Evolutionary conservation across 129 eudicot genomes (phyloP), one percentile per base, ranked within the genome.

Genomic region (Kitagawia praeruptora): DNA sequence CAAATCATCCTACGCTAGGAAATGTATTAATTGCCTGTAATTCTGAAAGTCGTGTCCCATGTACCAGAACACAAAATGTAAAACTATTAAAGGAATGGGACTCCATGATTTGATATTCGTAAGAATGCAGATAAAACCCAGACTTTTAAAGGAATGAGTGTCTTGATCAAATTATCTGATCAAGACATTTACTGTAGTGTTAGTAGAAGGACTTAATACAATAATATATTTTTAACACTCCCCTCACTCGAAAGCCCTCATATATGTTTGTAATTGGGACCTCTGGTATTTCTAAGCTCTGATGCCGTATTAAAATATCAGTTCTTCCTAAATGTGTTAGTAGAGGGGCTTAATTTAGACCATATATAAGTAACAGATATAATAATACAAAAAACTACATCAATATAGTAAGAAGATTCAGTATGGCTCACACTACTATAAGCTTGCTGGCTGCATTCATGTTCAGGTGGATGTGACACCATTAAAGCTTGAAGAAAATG

Each of bases 401-500:
- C 18, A 77, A 14, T 7, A 4, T 7, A 42, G 41, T 40, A 41
- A 46, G 77, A 49, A 27, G 53, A 70, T 8, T 31, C 37, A 66
- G 42, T 74, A 37, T 6, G 64, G 82, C 93, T 87, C 82, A 91
- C 93, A 78, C 81, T 82, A 42, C 71, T 83, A 71, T 78, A 51
- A 79, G 70, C 71, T 61, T 48, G 73, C 74, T 77, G 27, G 66
- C 56, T 85, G 76, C 67, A 47, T 80, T 37, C 77, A 45, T 51
- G 51, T 45, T 83, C 54, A 79, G n/a, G n/a, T n/a, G n/a, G n/a
- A n/a, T n/a, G n/a, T n/a, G n/a, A n/a, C n/a, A n/a, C n/a, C n/a
- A n/a, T 75, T 48, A 92, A 51, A 8, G 97, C 96, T 53, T 90
- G 97, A 5, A 92, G 88, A 80, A 92, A 88, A 90, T 92, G 91